Conservation (phyloP, 2,329 filamentous ascomycete species). For the Epichloe amarillans region DNA sequence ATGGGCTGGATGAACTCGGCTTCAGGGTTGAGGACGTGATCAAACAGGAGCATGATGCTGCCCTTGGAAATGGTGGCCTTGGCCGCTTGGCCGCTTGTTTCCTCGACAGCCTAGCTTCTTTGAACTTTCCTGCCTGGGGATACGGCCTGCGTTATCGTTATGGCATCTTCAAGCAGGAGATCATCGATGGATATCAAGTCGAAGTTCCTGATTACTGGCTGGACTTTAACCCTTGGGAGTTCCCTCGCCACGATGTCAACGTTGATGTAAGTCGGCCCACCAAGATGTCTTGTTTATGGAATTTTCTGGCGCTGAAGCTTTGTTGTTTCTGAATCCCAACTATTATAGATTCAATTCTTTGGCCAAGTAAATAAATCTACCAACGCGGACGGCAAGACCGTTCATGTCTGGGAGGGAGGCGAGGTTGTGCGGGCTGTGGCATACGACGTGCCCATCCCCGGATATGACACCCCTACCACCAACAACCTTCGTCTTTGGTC, state of each 20-base stretch:
- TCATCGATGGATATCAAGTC: constrained; percentile 93
- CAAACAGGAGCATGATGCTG: constrained; percentile 87
- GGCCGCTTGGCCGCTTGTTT: constrained; percentile 93
- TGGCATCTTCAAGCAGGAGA: constrained; percentile 99
- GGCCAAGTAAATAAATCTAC: constrained; percentile 65
- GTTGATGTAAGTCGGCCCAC: constrained; percentile 50
- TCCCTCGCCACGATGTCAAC: constrained; percentile 85
- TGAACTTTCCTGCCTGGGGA: constrained; percentile 95
- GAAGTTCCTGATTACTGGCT: constrained; percentile 99
- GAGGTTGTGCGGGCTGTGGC: constrained; percentile 87
- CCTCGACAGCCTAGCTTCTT: constrained; percentile 84
- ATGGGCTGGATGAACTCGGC: constrained; percentile 75
- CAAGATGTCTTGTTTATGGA: neutral
- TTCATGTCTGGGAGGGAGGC: constrained; percentile 76
- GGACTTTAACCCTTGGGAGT: constrained; percentile 99
- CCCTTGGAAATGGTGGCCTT: constrained; percentile 88
- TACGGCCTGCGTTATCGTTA: constrained; percentile 94
- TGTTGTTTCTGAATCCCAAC: neutral
- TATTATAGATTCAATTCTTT: constrained; percentile 74
- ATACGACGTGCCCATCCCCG: constrained; percentile 86
- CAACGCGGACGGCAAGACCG: constrained; percentile 62
- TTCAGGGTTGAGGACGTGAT: constrained; percentile 97
- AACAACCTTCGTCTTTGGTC: constrained; percentile 98
- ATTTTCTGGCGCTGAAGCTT: neutral
- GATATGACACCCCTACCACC: constrained; percentile 77